Percentiles rank a stretch among this genome's conserved stretches.
Conservation (phyloP, 2,329 filamentous ascomycete genomes). For the Aspergillus fumigatus region DNA sequence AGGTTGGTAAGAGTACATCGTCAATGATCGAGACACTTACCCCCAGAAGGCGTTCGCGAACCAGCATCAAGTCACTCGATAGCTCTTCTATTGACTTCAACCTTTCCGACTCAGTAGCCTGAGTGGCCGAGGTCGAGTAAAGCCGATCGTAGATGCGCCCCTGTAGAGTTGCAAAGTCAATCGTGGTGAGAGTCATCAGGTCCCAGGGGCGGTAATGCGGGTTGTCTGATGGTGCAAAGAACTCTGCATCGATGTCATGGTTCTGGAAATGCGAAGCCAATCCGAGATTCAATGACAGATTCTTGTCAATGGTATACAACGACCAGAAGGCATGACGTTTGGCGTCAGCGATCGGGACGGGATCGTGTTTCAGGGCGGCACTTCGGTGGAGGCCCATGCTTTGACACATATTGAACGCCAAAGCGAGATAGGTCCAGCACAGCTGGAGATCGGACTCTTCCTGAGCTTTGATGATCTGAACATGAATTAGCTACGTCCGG, state of each 20-base stretch:
- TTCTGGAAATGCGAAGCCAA: conserved; percentile 24
- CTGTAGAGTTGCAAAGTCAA: conserved; percentile 20
- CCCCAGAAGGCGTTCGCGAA: conserved; percentile 17
- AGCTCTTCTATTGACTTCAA: conserved; percentile 14
- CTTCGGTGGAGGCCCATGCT: conserved; percentile 18
- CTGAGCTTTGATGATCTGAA: conserved; percentile 22
- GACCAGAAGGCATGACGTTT: conserved; percentile 24
- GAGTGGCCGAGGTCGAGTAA: conserved; percentile 18
- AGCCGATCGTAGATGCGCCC: conserved; percentile 22
- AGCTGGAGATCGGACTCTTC: conserved; percentile 23
- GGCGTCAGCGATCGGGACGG: conserved; percentile 11
- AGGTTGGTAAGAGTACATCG: background rate
- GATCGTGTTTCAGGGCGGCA: conserved; percentile 13
- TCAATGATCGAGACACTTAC: conserved; percentile 9
- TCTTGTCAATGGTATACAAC: conserved; percentile 24
- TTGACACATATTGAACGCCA: conserved; percentile 23
- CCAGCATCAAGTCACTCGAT: conserved; percentile 19
- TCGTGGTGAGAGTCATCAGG: conserved; percentile 18
- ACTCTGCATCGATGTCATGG: conserved; percentile 22
- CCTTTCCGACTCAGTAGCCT: conserved; percentile 10
- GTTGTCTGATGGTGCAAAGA: conserved; percentile 15
- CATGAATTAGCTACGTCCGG: background rate
- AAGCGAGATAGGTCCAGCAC: conserved; percentile 22
- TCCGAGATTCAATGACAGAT: conserved; percentile 21
- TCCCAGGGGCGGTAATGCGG: conserved; percentile 19